Percentiles rank a stretch among this genome's conserved stretches.
Evolutionary conservation across 176 grass and related monocot genomes (phyloP).

Genomic region (Chloris gayana): DNA sequence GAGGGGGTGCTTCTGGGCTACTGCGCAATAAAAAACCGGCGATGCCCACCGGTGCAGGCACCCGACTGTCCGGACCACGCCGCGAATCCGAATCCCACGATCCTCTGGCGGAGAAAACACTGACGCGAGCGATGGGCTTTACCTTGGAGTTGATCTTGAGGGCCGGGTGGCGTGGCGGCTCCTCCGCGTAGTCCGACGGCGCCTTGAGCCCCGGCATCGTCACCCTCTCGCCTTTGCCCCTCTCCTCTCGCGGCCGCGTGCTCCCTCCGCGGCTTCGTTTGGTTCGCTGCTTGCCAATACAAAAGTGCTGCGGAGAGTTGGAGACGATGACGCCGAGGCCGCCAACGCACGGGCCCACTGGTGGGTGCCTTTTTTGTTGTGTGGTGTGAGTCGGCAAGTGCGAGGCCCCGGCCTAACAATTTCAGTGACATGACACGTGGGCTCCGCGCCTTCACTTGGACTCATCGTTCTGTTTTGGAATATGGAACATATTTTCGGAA

Average conservation of each 20-base stretch:
- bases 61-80: neutral
- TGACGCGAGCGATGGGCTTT: neutral
- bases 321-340: neutral
- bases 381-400: neutral
- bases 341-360: neutral
- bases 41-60: neutral
- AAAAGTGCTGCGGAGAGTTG: neutral
- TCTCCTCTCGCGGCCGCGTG: neutral
- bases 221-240: neutral
- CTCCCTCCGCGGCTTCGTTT: neutral
- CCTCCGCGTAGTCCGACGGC: conserved; percentile 70
- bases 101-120: neutral
- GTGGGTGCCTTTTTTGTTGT: neutral
- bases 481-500: neutral
- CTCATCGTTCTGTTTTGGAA: neutral
- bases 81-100: conserved; percentile 6
- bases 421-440: conserved; percentile 21
- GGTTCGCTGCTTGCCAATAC: neutral
- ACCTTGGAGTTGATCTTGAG: conserved; percentile 95
- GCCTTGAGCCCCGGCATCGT: conserved; percentile 70
- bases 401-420: conserved; percentile 21
- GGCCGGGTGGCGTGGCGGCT: conserved; percentile 76
- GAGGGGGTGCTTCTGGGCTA: neutral
- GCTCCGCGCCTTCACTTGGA: neutral
- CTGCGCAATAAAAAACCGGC: neutral